phyloP scores from a whole-genome alignment of 345 rosid genomes.

The Sisymbrium altissimum region DNA sequence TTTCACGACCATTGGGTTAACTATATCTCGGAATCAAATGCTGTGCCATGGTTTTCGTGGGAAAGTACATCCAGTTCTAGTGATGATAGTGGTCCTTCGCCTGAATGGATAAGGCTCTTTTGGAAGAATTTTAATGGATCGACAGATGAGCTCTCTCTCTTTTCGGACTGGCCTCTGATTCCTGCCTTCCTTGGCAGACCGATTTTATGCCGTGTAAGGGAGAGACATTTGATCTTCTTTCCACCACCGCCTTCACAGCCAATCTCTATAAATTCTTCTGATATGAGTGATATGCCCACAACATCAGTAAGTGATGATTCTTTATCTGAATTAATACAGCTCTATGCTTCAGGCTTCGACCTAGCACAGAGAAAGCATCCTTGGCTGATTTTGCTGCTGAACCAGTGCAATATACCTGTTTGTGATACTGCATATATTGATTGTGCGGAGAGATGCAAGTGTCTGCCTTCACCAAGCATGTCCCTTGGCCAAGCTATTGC shows the following conservation, averaged over 20 bases:
- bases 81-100: conserved; percentile 76
- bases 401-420: conserved; percentile 82
- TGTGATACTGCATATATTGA: conserved; percentile 68
- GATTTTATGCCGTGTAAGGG: conserved; percentile 79
- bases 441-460: conserved; percentile 64
- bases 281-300: conserved; percentile 28
- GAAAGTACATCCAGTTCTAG: conserved; percentile 52
- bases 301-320: conserved; percentile 34
- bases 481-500: conserved; percentile 84
- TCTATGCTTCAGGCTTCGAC: conserved; percentile 57
- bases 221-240: conserved; percentile 63
- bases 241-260: conserved; percentile 54
- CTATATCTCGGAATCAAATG: conserved; percentile 56
- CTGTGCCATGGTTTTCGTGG: conserved; percentile 95
- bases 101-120: conserved; percentile 82
- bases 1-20: conserved; percentile 79
- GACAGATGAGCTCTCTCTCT: conserved; percentile 59
- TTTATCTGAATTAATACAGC: conserved; percentile 40
- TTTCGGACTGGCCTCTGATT: conserved; percentile 88
- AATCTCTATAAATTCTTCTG: conserved; percentile 33
- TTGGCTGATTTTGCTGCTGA: conserved; percentile 74
- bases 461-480: conserved; percentile 59
- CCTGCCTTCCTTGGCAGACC: conserved; percentile 96
- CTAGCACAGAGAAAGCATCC: conserved; percentile 50
- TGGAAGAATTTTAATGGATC: conserved; percentile 77